These are phyloP conservation scores for Candida takata DNA, from an alignment of 805 yeast species.

Conservation along the genomic window DNA sequence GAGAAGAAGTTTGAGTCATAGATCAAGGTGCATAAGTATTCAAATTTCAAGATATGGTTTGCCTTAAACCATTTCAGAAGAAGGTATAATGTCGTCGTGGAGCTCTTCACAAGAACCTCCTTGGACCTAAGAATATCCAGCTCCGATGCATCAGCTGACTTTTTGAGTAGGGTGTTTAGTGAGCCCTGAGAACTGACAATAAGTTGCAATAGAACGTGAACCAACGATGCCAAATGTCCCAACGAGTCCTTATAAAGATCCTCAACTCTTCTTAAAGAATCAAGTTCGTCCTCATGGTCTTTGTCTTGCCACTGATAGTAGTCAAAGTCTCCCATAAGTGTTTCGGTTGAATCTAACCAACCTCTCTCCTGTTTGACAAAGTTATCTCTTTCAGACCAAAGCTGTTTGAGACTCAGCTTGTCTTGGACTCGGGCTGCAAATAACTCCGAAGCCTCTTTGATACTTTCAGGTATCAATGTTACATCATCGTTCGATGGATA, in stretches of 20 bases:
- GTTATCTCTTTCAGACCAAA: conserved; percentile 63
- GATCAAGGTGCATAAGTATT: conserved; percentile 61
- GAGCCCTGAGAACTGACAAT: conserved; percentile 31
- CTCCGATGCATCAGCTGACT: conserved; percentile 38
- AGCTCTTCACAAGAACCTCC: conserved; percentile 54
- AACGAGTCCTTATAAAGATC: conserved; percentile 46
- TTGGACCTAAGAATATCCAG: conserved; percentile 39
- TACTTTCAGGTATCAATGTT: conserved; percentile 54
- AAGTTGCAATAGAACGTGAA: conserved; percentile 55
- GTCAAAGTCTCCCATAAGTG: conserved; percentile 25
- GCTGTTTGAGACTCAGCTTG: conserved; percentile 59
- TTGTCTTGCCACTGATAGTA: conserved; percentile 20
- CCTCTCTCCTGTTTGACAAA: conserved; percentile 75
- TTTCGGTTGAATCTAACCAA: conserved; percentile 27
- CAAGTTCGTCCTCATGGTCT: conserved; percentile 27
- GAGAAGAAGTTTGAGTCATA: conserved; percentile 61
- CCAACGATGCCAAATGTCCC: conserved; percentile 54
- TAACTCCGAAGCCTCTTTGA: conserved; percentile 71
- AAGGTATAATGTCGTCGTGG: conserved; percentile 44
- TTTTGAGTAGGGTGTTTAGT: conserved; percentile 13
- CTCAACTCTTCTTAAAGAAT: conserved; percentile 50
- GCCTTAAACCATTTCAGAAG: conserved; percentile 72
- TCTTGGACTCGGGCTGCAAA: conserved; percentile 56
- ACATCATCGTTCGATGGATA: conserved; percentile 38
- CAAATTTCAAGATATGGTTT: conserved; percentile 73